Evolutionary conservation across 768 basidiomycete species (phyloP).

Genomic region (Rhodotorula babjevae): DNA sequence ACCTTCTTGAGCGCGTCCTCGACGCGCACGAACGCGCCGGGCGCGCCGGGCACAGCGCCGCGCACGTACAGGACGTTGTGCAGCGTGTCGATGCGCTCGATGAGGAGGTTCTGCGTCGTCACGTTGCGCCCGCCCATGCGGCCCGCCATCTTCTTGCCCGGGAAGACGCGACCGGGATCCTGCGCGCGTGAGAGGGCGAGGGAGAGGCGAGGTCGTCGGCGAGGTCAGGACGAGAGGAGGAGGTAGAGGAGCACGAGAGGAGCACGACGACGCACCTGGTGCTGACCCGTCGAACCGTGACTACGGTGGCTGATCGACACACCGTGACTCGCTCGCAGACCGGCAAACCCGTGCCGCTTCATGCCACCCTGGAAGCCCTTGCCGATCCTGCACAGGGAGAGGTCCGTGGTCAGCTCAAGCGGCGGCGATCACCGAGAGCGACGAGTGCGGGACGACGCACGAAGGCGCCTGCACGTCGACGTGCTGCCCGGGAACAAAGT

Average conservation of each 20-base stretch:
- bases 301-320: conserved; percentile 90
- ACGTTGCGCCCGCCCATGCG: conserved; percentile 76
- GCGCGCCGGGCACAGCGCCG: conserved; percentile 84
- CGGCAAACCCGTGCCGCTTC: conserved; percentile 93
- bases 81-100: conserved; percentile 77
- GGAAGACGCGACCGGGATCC: conserved; percentile 94
- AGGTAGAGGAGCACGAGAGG: not conserved
- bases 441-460: conserved; percentile 56
- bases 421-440: not conserved
- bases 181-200: conserved; percentile 45
- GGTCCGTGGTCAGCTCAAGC: not conserved
- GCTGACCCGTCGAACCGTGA: conserved; percentile 86
- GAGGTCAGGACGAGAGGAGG: no score
- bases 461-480: conserved; percentile 87
- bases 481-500: conserved; percentile 95
- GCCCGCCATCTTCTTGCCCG: conserved; percentile 98
- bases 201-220: conserved; percentile 1
- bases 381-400: conserved; percentile 62
- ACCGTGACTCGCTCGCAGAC: conserved; percentile 89
- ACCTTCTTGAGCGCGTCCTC: conserved; percentile 85
- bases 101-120: conserved; percentile 81
- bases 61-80: conserved; percentile 86
- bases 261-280: conserved; percentile 65
- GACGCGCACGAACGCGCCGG: conserved; percentile 78
- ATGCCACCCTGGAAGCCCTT: conserved; percentile 96